These are phyloP conservation scores for Bretziella fagacearum DNA, from an alignment of 2,329 filamentous ascomycete species.

Conservation along the genomic window DNA sequence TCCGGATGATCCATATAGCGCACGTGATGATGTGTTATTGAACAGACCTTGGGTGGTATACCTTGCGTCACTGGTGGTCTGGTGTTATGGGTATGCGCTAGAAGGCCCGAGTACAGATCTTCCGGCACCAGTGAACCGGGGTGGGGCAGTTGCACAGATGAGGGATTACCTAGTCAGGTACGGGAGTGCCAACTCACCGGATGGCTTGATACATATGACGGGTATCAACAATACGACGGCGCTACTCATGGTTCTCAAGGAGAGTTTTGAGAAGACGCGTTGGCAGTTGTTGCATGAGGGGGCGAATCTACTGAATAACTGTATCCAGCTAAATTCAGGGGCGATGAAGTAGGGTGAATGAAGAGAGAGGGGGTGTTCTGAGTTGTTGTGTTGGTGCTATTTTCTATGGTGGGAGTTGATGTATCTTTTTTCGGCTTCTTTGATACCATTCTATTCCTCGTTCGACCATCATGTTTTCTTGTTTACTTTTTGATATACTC, in stretches of 20 bases:
- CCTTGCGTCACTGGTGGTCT: conserved; percentile 79
- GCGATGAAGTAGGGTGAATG: conserved; percentile 1
- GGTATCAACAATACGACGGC: conserved; percentile 74
- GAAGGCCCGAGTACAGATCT: conserved; percentile 53
- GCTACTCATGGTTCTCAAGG: conserved; percentile 62
- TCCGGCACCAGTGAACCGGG: conserved; percentile 37
- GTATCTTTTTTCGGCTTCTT: neutral
- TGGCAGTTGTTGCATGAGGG: conserved; percentile 91
- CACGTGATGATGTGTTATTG: conserved; percentile 73
- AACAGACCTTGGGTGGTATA: conserved; percentile 94
- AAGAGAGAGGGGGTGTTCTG: neutral
- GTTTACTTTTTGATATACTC: neutral
- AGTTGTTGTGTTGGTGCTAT: neutral
- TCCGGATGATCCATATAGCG: conserved; percentile 44
- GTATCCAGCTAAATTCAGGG: conserved; percentile 42
- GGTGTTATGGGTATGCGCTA: conserved; percentile 83
- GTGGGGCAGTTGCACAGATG: conserved; percentile 63
- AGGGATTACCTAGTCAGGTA: conserved; percentile 57
- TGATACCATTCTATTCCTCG: neutral
- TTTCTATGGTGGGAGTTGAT: neutral
- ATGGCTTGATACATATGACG: conserved; percentile 54
- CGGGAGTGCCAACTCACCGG: conserved; percentile 54
- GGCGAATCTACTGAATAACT: conserved; percentile 61
- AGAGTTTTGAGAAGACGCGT: conserved; percentile 63
- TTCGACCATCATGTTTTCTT: neutral